Conservation (phyloP, 129 eudicot genomes). For the Dittrichia graveolens region DNA sequence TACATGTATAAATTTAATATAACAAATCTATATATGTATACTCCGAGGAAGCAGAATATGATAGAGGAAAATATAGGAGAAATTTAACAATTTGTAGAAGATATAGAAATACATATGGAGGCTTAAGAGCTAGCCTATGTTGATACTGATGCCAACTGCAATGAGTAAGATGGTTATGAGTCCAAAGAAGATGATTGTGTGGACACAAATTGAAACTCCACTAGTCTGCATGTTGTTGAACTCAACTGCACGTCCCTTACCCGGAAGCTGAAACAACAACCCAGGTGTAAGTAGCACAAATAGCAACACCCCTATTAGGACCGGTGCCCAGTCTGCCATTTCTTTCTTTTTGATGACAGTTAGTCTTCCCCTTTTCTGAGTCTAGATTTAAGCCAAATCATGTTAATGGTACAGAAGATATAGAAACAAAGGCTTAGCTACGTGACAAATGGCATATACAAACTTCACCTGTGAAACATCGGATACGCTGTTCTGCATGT, state of each 20-base stretch:
- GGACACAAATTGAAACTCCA: conserved; percentile 61
- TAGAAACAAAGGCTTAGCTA: conserved; percentile 15
- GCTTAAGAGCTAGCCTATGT: conserved; percentile 41
- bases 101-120: conserved; percentile 4
- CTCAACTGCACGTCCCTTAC: conserved; percentile 51
- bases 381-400: neutral
- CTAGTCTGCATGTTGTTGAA: conserved; percentile 64
- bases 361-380: neutral
- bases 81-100: conserved; percentile 3
- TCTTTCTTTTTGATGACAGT: conserved; percentile 1
- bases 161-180: conserved; percentile 58
- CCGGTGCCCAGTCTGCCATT: conserved; percentile 77
- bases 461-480: conserved; percentile 20
- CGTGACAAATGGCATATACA: conserved; percentile 32
- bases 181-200: conserved; percentile 57
- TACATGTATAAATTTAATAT: neutral
- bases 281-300: conserved; percentile 61
- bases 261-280: conserved; percentile 65
- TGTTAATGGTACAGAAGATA: conserved; percentile 30
- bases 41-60: neutral
- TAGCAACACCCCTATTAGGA: conserved; percentile 53
- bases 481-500: conserved; percentile 25
- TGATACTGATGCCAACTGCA: conserved; percentile 67
- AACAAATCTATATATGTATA: neutral
- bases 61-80: neutral